Conservation (phyloP, 2,329 filamentous ascomycete species). For the Apiospora phragmitis region DNA sequence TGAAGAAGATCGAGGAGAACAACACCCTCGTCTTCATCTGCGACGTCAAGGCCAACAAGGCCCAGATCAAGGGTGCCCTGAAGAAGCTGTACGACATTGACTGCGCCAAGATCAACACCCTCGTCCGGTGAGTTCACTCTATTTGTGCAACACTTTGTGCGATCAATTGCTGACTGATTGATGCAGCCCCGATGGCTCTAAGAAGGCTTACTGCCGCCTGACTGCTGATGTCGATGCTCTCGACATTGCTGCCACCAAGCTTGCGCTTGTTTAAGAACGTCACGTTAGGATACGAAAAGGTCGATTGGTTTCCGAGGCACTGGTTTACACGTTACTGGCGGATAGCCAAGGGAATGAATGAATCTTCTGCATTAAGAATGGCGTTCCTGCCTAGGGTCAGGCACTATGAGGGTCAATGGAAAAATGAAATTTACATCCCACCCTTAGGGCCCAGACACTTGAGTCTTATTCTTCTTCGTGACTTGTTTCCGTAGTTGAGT, state of each 20-base stretch:
- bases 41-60: slow-evolving; percentile 98
- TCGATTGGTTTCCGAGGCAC: slow-evolving; percentile 11
- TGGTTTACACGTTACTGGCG: slow-evolving; percentile 13
- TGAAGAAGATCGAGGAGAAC: slow-evolving; percentile 99
- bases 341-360: slow-evolving; percentile 24
- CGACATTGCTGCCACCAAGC: slow-evolving; percentile 99
- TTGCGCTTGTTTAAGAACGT: slow-evolving; percentile 84
- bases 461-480: background rate
- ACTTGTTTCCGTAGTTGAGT: background rate
- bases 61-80: slow-evolving; percentile 95
- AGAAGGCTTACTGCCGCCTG: slow-evolving; percentile 98
- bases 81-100: slow-evolving; percentile 99
- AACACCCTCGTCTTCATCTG: slow-evolving; percentile 99
- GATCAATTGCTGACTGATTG: slow-evolving; percentile 22
- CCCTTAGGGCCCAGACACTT: slow-evolving; percentile 17
- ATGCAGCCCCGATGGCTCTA: slow-evolving; percentile 83
- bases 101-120: slow-evolving; percentile 98
- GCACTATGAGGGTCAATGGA: slow-evolving; percentile 34
- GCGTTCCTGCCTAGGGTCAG: slow-evolving; percentile 33
- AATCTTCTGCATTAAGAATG: slow-evolving; percentile 32
- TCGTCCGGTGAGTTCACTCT: slow-evolving; percentile 75
- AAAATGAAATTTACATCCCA: slow-evolving; percentile 31
- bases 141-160: no score
- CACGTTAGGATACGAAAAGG: slow-evolving; percentile 20
- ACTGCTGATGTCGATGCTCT: slow-evolving; percentile 97